phyloP scores from a whole-genome alignment of 371 early-diverging fungal species.

The Apophysomyces sp. region DNA sequence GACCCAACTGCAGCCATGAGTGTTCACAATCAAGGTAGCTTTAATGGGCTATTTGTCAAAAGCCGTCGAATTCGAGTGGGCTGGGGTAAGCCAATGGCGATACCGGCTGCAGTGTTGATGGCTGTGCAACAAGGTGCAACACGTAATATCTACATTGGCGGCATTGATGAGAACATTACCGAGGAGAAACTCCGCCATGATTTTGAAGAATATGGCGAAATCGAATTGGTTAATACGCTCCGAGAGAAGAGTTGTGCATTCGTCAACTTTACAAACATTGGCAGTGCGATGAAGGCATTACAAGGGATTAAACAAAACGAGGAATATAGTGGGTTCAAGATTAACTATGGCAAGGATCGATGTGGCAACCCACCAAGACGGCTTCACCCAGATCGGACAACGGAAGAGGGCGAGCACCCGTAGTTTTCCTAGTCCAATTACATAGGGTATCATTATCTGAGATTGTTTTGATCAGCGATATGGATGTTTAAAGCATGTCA shows the following conservation, averaged over 20 bases:
- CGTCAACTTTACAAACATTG: conserved; percentile 77
- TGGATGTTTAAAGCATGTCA: background rate
- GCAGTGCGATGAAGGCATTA: conserved; percentile 71
- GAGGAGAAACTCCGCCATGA: conserved; percentile 67
- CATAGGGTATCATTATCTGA: background rate
- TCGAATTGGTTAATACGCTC: conserved; percentile 78
- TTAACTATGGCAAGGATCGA: conserved; percentile 85
- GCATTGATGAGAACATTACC: conserved; percentile 56
- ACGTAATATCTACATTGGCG: conserved; percentile 82
- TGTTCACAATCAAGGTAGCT: conserved; percentile 56
- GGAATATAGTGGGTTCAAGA: conserved; percentile 52
- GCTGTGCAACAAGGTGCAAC: conserved; percentile 73
- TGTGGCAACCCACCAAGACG: conserved; percentile 62
- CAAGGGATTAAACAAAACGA: conserved; percentile 58
- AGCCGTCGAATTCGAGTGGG: conserved; percentile 72
- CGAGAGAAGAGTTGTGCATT: conserved; percentile 80
- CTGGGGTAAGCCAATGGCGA: conserved; percentile 73
- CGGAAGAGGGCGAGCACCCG: background rate
- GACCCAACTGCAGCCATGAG: conserved; percentile 65
- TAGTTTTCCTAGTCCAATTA: background rate
- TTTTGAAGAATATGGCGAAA: conserved; percentile 74
- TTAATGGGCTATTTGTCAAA: conserved; percentile 64
- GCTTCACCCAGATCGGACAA: background rate
- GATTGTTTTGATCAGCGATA: background rate
- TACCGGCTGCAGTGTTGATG: conserved; percentile 53